Evolutionary conservation across 2,329 filamentous ascomycete species (phyloP), one percentile per base, ranked within the genome.

Genomic region (Ophiocordyceps australis): DNA sequence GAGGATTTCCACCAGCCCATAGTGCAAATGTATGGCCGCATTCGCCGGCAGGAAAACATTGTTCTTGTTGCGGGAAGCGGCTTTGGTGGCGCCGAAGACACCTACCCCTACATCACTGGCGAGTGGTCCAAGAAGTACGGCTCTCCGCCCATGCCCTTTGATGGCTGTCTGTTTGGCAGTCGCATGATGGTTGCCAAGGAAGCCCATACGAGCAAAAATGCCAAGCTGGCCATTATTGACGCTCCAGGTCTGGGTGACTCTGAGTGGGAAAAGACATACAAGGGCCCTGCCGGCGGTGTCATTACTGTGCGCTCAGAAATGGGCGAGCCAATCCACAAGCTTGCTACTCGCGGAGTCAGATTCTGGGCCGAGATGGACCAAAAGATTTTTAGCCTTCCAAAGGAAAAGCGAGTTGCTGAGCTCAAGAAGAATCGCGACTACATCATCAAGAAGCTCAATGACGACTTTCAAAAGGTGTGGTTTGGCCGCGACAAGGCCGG

Each of bases 291-390:
- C 30, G 89, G 89, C 41, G 89, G 89, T 47, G 73, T 98, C 35
- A 86, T 98, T 41, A 98, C 89, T 16, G 89, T 98, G 25, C 73
- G 83, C 35, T 98, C 89, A 2, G 89, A 98, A 56, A 98, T 98
- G 91, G 91, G 89, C 23, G 89, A 98, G 62, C 91, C 89, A 5
- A 98, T 98, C 34, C 89, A 98, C 62, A 98, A 98, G 61, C 70
- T 98, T 31, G 91, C 89, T 11, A 98, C 89, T 25, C 78, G 91
- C 31, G 89, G 89, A 66, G 85, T 98, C 24, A 62, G 71, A 28
- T 93, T 98, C 62, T 98, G 89, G 89, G 76, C 83, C 25, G 91
- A 98, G 57, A 93, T 98, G 83, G 89, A 98, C 45, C 71, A 91
- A 52, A 94, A 92, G 57, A 95, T 98, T 43, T 98, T 98, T 62